Conservation (phyloP, 1,284 basidiomycete species). For the Inonotus obliquus region DNA sequence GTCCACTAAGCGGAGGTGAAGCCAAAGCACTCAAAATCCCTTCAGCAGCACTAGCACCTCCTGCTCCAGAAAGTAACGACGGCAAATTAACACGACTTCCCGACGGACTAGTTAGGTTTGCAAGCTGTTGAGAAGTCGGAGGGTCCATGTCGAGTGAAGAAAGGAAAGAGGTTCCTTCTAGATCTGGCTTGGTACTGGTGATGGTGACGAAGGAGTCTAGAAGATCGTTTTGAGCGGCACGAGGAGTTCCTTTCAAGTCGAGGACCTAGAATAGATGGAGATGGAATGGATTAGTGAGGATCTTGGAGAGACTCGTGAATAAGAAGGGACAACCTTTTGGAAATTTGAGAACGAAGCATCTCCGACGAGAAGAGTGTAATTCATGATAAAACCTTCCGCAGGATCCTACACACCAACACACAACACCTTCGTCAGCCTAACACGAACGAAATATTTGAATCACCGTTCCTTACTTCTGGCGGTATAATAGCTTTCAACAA, state of each 20-base stretch:
- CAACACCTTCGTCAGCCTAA: slow-evolving; percentile 12
- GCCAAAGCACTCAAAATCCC: slow-evolving; percentile 53
- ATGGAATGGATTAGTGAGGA: slow-evolving; percentile 3
- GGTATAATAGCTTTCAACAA: slow-evolving; percentile 92
- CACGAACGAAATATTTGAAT: slow-evolving; percentile 2
- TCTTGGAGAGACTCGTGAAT: not conserved
- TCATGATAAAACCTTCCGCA: slow-evolving; percentile 89
- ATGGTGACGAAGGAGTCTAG: slow-evolving; percentile 89
- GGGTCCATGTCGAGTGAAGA: slow-evolving; percentile 94
- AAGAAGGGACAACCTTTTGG: slow-evolving; percentile 71
- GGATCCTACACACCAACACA: slow-evolving; percentile 56
- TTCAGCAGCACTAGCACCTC: slow-evolving; percentile 34
- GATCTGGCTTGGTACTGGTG: slow-evolving; percentile 83
- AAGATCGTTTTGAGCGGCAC: slow-evolving; percentile 81
- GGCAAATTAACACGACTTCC: slow-evolving; percentile 54
- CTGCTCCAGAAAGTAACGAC: slow-evolving; percentile 27
- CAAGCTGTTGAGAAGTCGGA: slow-evolving; percentile 36
- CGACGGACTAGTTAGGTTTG: slow-evolving; percentile 52
- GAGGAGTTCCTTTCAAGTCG: slow-evolving; percentile 91
- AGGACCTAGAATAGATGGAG: slow-evolving; percentile 68
- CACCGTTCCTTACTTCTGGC: slow-evolving; percentile 57
- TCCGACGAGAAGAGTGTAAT: slow-evolving; percentile 88
- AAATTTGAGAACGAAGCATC: slow-evolving; percentile 94
- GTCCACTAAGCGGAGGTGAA: slow-evolving; percentile 53
- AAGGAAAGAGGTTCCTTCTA: slow-evolving; percentile 86